These are phyloP conservation scores for Alternaria sp. DNA, from an alignment of 2,329 filamentous ascomycete species.

Conservation along the genomic window DNA sequence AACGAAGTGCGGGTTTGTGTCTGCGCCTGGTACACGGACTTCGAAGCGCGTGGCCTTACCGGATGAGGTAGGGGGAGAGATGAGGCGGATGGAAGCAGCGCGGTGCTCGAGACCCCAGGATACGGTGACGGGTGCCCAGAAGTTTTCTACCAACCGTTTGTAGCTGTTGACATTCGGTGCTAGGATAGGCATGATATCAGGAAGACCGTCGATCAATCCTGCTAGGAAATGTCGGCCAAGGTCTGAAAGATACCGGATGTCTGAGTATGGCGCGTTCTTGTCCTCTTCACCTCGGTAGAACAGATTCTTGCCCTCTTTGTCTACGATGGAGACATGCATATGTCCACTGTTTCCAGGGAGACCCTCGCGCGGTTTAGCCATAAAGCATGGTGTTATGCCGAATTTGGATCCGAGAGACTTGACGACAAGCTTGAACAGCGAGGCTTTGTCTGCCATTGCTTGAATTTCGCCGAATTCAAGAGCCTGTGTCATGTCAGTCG, in stretches of 20 bases:
- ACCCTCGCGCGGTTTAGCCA: constrained; percentile 94
- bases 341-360: constrained; percentile 95
- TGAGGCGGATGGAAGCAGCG: constrained; percentile 87
- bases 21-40: constrained; percentile 91
- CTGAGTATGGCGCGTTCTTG: constrained; percentile 62
- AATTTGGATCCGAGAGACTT: constrained; percentile 87
- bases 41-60: constrained; percentile 90
- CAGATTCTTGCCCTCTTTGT: constrained; percentile 81
- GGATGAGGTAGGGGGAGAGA: constrained; percentile 85
- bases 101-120: constrained; percentile 97
- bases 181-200: constrained; percentile 93
- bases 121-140: constrained; percentile 97
- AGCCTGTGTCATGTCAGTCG: constrained; percentile 64
- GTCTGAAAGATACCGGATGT: constrained; percentile 83
- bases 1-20: constrained; percentile 88
- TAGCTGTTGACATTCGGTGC: constrained; percentile 98
- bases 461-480: constrained; percentile 88
- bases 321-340: constrained; percentile 90
- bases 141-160: constrained; percentile 97
- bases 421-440: constrained; percentile 93
- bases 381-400: constrained; percentile 96
- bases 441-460: constrained; percentile 90
- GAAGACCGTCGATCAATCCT: constrained; percentile 84
- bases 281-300: constrained; percentile 79
- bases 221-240: constrained; percentile 92